Evolutionary conservation across 805 yeast genomes (phyloP), one percentile per base, ranked within the genome.

Genomic region (Danielozyma ontarioensis): DNA sequence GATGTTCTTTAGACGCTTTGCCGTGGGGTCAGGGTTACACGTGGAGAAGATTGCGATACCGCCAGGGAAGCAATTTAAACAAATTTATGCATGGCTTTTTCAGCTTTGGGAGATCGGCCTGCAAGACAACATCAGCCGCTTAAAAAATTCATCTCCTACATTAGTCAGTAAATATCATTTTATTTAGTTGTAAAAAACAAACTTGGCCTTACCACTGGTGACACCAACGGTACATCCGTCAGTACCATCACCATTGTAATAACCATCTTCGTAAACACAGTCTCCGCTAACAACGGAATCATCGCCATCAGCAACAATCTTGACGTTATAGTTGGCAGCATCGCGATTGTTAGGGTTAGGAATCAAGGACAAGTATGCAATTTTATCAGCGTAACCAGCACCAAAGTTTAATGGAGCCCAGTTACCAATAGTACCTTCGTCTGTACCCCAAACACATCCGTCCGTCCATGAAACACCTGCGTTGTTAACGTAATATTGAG

Each of bases 201-300:
- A 84, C 60, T 83, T 72, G 42, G 95, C 97, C 44, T 66, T 68
- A 62, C 98, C 97, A 21, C 70, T 59, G 38, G 87, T 77, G 45
- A 90, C 94, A 46, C 94, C 80, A 45, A 83, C 95, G 34, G 97
- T 90, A 77, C 97, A 90, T 48, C 97, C 97, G 50, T 79, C 87
- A 28, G 80, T 41, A 44, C 87, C 86, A 41, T 60, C 62, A 39
- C 83, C 85, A 50, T 73, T 73, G 72, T 80, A 85, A 23, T 50
- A 37, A 49, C 97, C 97, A 55, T 84, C 68, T 55, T 74, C 84
- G 71, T 89, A 90, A 33, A 62, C 62, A 70, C 97, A 90, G 29
- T 72, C 67, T 43, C 97, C 97, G 43, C 68, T 68, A 28, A 64
- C 65, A 6, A 19, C 22, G 8, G 22, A 19, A 33, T 77, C 65